Conservation (phyloP, 2,329 filamentous ascomycete species). For the Delphinella strobiligena region DNA sequence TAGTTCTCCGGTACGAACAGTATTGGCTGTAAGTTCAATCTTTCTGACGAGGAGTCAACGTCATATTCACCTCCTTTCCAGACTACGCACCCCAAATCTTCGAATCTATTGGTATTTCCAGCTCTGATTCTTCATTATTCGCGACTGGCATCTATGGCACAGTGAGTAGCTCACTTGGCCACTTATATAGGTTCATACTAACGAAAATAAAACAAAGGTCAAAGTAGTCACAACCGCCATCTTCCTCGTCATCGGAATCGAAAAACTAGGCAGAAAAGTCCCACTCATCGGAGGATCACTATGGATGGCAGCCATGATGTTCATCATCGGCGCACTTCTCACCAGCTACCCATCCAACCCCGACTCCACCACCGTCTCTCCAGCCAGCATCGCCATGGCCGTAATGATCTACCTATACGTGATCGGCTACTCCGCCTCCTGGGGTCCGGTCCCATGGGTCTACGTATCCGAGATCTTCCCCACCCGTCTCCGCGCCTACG, state of each 20-base stretch:
- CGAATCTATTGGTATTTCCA: conserved; percentile 22
- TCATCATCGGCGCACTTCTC: conserved; percentile 25
- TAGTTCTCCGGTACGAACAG: background rate
- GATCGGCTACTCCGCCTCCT: conserved; percentile 39
- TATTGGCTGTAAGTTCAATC: no score
- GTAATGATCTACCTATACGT: conserved; percentile 44
- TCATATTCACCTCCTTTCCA: no score
- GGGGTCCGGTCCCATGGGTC: conserved; percentile 42
- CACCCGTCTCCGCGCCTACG: conserved; percentile 25
- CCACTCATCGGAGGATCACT: conserved; percentile 22
- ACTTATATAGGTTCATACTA: no score
- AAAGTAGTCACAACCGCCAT: conserved; percentile 26
- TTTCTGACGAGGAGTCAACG: no score
- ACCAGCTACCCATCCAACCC: conserved; percentile 35
- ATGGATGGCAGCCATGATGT: conserved; percentile 24
- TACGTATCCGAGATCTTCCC: conserved; percentile 23
- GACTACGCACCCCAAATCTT: conserved; percentile 30
- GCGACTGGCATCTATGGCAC: conserved; percentile 29
- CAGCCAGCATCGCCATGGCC: conserved; percentile 36
- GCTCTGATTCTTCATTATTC: conserved; percentile 23
- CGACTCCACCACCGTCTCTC: conserved; percentile 14
- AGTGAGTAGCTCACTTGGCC: no score
- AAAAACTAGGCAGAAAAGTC: conserved; percentile 25
- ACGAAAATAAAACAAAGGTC: no score
- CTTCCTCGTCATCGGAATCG: conserved; percentile 26